Percentiles rank a stretch among this genome's conserved stretches.
These are phyloP conservation scores for Tillandsia fasciculata DNA, from an alignment of 176 grass and related monocot species.

Conservation along the genomic window DNA sequence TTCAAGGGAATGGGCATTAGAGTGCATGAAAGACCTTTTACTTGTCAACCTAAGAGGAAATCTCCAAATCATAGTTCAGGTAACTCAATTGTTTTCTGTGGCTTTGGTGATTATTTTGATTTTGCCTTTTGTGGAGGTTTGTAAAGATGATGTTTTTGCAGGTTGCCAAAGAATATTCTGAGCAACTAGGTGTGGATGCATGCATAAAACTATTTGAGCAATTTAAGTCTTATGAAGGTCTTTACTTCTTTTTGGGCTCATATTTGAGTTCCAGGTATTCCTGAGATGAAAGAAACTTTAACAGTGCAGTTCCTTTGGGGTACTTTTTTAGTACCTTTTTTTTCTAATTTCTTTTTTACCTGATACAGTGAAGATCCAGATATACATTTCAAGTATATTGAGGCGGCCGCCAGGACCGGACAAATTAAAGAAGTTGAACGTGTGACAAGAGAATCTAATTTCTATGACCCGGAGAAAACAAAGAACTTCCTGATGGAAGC, in stretches of 20 bases:
- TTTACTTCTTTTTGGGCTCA: slow-evolving; percentile 96
- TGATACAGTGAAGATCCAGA: slow-evolving; percentile 78
- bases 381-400: slow-evolving; percentile 97
- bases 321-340: slow-evolving; percentile 14
- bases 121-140: not conserved
- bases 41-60: slow-evolving; percentile 86
- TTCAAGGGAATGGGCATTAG: slow-evolving; percentile 86
- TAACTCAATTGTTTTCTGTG: slow-evolving; percentile 14
- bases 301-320: slow-evolving; percentile 4
- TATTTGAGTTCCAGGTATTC: slow-evolving; percentile 93
- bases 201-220: slow-evolving; percentile 98
- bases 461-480: slow-evolving; percentile 95
- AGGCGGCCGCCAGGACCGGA: slow-evolving; percentile 89
- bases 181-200: slow-evolving; percentile 71
- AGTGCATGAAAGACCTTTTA: slow-evolving; percentile 99
- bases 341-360: slow-evolving; percentile 13
- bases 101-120: not conserved
- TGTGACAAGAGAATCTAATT: slow-evolving; percentile 96
- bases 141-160: slow-evolving; percentile 20
- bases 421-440: slow-evolving; percentile 99
- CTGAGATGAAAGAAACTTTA: slow-evolving; percentile 1
- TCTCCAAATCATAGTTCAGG: slow-evolving; percentile 98
- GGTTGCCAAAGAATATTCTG: slow-evolving; percentile 88
- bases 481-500: slow-evolving; percentile 98
- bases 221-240: slow-evolving; percentile 97